phyloP scores from a whole-genome alignment of 1,139 yeast species.

The Candida tropicalis region DNA sequence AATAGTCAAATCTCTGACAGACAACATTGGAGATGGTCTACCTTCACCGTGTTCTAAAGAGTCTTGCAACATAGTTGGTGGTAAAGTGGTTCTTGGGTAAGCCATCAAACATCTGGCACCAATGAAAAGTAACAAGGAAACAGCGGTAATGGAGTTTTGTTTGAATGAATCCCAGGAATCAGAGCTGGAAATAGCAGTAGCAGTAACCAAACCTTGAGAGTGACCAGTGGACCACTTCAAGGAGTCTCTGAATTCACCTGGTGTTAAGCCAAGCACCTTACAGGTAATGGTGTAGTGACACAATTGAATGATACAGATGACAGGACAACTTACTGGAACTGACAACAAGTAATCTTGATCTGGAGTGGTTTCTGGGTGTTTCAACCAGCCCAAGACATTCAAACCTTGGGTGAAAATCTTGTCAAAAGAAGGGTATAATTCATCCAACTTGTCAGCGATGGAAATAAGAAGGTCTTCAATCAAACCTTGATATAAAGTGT shows the following conservation, averaged over 20 bases:
- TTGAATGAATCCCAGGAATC: slow-evolving; percentile 85
- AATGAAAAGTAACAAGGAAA: slow-evolving; percentile 84
- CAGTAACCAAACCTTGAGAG: slow-evolving; percentile 95
- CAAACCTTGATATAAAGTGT: slow-evolving; percentile 74
- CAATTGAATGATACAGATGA: slow-evolving; percentile 92
- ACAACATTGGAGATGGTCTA: slow-evolving; percentile 95
- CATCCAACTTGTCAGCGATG: slow-evolving; percentile 68
- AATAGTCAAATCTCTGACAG: slow-evolving; percentile 82
- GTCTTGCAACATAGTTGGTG: slow-evolving; percentile 93
- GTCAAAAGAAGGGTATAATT: slow-evolving; percentile 75
- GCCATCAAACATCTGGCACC: slow-evolving; percentile 90
- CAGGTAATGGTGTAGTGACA: slow-evolving; percentile 92
- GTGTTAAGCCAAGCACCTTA: slow-evolving; percentile 80
- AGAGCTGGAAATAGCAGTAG: slow-evolving; percentile 86
- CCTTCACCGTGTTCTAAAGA: slow-evolving; percentile 95
- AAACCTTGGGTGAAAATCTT: slow-evolving; percentile 94
- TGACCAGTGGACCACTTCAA: slow-evolving; percentile 90
- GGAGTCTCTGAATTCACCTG: slow-evolving; percentile 81
- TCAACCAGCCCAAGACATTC: slow-evolving; percentile 85
- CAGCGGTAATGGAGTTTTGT: slow-evolving; percentile 71
- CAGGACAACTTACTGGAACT: slow-evolving; percentile 94
- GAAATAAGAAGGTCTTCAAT: slow-evolving; percentile 73
- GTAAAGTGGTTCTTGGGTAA: slow-evolving; percentile 91
- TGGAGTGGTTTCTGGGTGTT: slow-evolving; percentile 83
- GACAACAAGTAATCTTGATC: slow-evolving; percentile 84